These are phyloP conservation scores for Nakaseomyces delphensis DNA, from an alignment of 1,139 yeast species.

Conservation along the genomic window DNA sequence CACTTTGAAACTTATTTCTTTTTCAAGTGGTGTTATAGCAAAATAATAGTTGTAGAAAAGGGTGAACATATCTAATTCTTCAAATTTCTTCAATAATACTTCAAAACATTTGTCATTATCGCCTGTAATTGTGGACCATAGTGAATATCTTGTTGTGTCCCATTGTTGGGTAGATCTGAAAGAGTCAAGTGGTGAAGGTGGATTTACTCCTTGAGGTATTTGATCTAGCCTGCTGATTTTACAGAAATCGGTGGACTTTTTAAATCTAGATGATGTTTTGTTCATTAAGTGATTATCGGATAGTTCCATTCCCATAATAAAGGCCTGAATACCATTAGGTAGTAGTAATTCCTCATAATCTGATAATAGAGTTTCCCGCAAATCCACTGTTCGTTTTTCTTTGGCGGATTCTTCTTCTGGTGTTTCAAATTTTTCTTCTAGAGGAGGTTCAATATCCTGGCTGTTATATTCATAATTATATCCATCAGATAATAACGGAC, in stretches of 20 bases:
- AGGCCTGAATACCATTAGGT: slow-evolving; percentile 70
- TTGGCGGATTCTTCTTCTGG: slow-evolving; percentile 11
- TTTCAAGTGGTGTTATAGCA: slow-evolving; percentile 49
- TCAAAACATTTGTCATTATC: slow-evolving; percentile 7
- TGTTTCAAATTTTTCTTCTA: slow-evolving; percentile 9
- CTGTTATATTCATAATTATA: background rate
- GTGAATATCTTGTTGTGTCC: slow-evolving; percentile 25
- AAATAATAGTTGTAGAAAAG: slow-evolving; percentile 56
- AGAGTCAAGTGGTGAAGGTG: slow-evolving; percentile 32
- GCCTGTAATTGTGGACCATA: slow-evolving; percentile 13
- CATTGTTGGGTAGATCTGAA: slow-evolving; percentile 31
- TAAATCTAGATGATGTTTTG: slow-evolving; percentile 25
- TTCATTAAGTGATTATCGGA: slow-evolving; percentile 18
- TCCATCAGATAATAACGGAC: slow-evolving; percentile 3
- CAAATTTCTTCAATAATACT: slow-evolving; percentile 18
- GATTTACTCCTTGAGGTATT: slow-evolving; percentile 29
- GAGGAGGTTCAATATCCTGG: slow-evolving; percentile 3
- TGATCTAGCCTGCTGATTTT: slow-evolving; percentile 21
- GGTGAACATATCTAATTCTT: slow-evolving; percentile 33
- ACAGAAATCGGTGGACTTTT: slow-evolving; percentile 27
- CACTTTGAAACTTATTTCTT: slow-evolving; percentile 31
- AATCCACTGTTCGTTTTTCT: slow-evolving; percentile 12
- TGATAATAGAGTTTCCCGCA: slow-evolving; percentile 5
- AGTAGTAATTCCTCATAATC: slow-evolving; percentile 39
- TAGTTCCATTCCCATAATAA: slow-evolving; percentile 26